Conservation (phyloP, 2,329 filamentous ascomycete genomes). For the Xylaria sp. region DNA sequence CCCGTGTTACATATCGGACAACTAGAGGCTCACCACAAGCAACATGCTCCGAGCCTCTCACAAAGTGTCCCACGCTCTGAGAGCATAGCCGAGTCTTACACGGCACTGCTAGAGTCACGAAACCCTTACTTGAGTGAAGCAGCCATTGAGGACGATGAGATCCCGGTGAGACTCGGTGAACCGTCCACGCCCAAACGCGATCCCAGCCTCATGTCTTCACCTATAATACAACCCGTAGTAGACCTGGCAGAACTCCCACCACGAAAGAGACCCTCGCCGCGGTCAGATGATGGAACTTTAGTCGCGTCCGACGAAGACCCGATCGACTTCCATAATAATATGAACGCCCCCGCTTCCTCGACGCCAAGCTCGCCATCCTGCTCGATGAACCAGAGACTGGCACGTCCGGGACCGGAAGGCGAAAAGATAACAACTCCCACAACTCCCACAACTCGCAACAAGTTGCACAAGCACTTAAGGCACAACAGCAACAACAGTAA, state of each 20-base stretch:
- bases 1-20: slow-evolving; percentile 47
- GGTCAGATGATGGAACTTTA: slow-evolving; percentile 43
- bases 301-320: slow-evolving; percentile 43
- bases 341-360: slow-evolving; percentile 39
- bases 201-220: slow-evolving; percentile 5
- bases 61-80: slow-evolving; percentile 41
- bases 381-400: slow-evolving; percentile 10
- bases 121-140: slow-evolving; percentile 32
- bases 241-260: slow-evolving; percentile 15
- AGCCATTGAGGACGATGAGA: slow-evolving; percentile 19
- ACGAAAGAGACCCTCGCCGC: slow-evolving; percentile 29
- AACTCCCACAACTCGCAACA: slow-evolving; percentile 28
- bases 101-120: slow-evolving; percentile 40
- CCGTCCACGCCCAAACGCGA: slow-evolving; percentile 7
- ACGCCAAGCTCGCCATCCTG: slow-evolving; percentile 30
- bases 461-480: too few relatives aligned
- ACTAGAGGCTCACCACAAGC: slow-evolving; percentile 35
- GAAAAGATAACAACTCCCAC: slow-evolving; percentile 5
- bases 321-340: slow-evolving; percentile 37
- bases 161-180: slow-evolving; percentile 2
- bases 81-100: slow-evolving; percentile 48
- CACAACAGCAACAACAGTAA: too few relatives aligned
- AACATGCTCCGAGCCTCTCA: slow-evolving; percentile 22
- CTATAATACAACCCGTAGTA: slow-evolving; percentile 13
- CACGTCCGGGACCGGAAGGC: slow-evolving; percentile 8